Evolutionary conservation across 345 rosid genomes (phyloP).

Genomic region (Carallia brachiata): DNA sequence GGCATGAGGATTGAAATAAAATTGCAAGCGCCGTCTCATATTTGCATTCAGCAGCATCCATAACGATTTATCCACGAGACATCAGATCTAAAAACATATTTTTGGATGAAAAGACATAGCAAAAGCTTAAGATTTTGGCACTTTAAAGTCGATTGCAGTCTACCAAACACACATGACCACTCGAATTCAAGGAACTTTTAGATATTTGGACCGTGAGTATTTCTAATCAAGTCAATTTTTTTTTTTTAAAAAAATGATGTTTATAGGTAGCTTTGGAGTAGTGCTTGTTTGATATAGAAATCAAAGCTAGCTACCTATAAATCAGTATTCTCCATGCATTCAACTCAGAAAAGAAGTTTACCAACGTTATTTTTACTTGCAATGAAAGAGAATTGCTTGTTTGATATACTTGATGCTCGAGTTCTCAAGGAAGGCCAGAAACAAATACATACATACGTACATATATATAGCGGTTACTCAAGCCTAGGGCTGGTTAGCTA

Average conservation of each 20-base stretch:
- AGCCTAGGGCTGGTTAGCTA: too few species aligned
- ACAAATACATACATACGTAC: too few species aligned
- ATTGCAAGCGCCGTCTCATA: neutral
- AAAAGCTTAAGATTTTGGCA: neutral
- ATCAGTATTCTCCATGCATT: neutral
- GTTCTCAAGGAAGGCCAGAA: neutral
- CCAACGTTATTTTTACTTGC: neutral
- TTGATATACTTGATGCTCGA: slow-evolving; percentile 5
- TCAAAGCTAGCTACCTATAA: too few species aligned
- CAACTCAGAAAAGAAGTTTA: neutral
- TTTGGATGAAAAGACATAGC: slow-evolving; percentile 4
- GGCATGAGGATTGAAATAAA: neutral
- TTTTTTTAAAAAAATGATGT: neutral
- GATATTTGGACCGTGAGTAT: neutral
- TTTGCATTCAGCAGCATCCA: neutral
- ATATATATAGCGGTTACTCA: too few species aligned
- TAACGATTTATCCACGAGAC: neutral
- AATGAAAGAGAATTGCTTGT: neutral
- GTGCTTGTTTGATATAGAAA: too few species aligned
- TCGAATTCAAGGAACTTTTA: neutral
- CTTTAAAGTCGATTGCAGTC: neutral
- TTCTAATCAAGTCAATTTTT: neutral
- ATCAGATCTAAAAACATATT: neutral
- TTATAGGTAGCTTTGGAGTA: neutral
- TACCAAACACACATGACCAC: neutral